Evolutionary conservation across 805 yeast genomes (phyloP).

Genomic region (Priceomyces medius): DNA sequence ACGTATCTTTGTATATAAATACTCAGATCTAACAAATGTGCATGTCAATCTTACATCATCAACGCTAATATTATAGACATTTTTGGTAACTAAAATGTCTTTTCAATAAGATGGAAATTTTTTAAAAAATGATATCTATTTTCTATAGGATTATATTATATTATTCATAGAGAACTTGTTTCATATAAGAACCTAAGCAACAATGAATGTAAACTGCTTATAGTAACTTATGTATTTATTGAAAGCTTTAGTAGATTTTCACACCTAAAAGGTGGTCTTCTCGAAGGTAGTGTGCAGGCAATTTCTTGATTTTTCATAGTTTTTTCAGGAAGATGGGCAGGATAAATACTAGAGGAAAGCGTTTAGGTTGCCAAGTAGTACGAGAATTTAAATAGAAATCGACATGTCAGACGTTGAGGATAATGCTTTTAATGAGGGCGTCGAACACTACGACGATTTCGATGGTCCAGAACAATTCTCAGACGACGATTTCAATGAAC

Average conservation of each 20-base stretch:
- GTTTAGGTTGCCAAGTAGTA: not conserved
- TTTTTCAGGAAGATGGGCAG: conserved; percentile 7
- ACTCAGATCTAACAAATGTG: conserved; percentile 5
- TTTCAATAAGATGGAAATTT: conserved; percentile 1
- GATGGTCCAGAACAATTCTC: conserved; percentile 80
- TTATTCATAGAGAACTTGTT: conserved; percentile 3
- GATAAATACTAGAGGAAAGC: not conserved
- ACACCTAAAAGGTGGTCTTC: not conserved
- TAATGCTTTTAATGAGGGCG: conserved; percentile 62
- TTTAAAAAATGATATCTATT: not conserved
- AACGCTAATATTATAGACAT: conserved; percentile 2
- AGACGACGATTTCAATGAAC: conserved; percentile 59
- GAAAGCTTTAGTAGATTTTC: not conserved
- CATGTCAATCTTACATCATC: conserved; percentile 6
- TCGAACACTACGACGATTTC: conserved; percentile 72
- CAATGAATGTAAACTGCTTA: too few species aligned
- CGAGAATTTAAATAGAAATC: not conserved
- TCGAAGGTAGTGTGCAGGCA: conserved; percentile 3
- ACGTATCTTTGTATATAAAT: conserved; percentile 6
- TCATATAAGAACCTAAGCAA: conserved; percentile 1
- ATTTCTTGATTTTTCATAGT: conserved; percentile 4
- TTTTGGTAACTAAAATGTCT: not conserved
- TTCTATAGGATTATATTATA: not conserved
- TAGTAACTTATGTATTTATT: not conserved
- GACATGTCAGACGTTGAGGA: conserved; percentile 46